phyloP scores from a whole-genome alignment of 345 rosid species.

The Isatis tinctoria region DNA sequence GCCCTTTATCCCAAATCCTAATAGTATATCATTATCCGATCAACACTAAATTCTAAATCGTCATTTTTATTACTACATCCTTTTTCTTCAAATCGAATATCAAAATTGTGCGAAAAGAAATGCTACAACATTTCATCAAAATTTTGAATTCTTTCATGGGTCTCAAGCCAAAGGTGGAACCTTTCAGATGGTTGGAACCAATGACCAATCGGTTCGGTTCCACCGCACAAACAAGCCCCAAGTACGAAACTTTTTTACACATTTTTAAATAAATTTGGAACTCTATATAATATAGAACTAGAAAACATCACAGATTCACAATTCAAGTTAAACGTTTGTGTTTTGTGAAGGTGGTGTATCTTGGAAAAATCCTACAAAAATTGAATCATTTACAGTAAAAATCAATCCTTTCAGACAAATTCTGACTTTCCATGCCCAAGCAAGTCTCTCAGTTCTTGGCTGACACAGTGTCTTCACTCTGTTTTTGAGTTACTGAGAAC shows the following conservation, averaged over 20 bases:
- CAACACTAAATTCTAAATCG: background rate
- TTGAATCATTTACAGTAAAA: conserved; percentile 23
- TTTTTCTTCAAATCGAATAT: background rate
- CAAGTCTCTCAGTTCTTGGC: background rate
- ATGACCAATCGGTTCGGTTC: background rate
- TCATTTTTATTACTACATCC: background rate
- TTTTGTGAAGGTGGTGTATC: background rate
- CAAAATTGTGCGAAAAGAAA: background rate
- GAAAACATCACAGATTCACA: background rate
- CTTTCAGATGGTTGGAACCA: background rate
- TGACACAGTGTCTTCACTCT: conserved; percentile 9
- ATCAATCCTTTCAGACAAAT: background rate
- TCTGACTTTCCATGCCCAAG: background rate
- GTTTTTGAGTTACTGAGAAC: conserved; percentile 32
- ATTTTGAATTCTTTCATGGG: background rate
- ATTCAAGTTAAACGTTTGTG: background rate
- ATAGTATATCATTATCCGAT: background rate
- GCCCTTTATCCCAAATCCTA: background rate
- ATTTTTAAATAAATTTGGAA: background rate
- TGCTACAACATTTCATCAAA: background rate
- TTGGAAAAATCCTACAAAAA: background rate
- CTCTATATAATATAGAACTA: background rate
- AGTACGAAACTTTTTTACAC: background rate
- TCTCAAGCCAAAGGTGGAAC: background rate
- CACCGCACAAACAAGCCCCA: background rate